Base-by-base conservation (phyloP, 805 yeast species). In the Lipomyces sp. region DNA sequence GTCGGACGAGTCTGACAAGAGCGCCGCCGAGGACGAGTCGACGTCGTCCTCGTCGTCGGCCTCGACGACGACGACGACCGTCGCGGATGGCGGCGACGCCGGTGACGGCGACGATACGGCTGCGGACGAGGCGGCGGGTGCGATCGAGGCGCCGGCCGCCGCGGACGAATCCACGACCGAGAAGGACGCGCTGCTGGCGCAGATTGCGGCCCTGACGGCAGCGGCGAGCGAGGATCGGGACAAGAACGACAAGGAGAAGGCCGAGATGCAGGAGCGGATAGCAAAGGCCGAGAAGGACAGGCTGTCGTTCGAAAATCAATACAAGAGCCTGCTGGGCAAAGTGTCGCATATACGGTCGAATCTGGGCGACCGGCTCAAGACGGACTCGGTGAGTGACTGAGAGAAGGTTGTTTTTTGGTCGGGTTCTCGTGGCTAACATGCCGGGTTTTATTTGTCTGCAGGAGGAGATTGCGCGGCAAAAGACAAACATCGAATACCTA, bases 281-380 rank as follows among this genome's bases (percentile, higher is more conserved):
- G 86, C 78, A 37, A 70, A 69, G 3, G 73, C 78, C 1, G 78
- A 78, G 57, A 77, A 74, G 16, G 71, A 70, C 40, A 65, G 76
- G 21, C 74, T 68, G 32, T 68, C 65, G 22, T 58, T 63, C 16
- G 74, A 70, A 40, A 65, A 60, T 18, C 78, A 78, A 55, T 66
- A 80, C 45, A 69, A 70, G 44, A 55, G 55, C 21, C 59, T 72
- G 13, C 58, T 68, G 24, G 71, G 65, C 32, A 66, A 69, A 43
- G 67, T 72, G 28, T 57, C 69, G 5, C 65, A 63, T 18, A 69
- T 72, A 47, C 67, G 69, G 45, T 43, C 62, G 11, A 63, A 70
- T 4, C 67, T 64, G 69, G 78, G 68, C 64, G 78, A 65, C 71
- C 74, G 70, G 56, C 70, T 62, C 70, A 73, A 66, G 69, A 69